Evolutionary conservation across 2,329 filamentous ascomycete genomes (phyloP).

Genomic region (Alternaria tenuissima): DNA sequence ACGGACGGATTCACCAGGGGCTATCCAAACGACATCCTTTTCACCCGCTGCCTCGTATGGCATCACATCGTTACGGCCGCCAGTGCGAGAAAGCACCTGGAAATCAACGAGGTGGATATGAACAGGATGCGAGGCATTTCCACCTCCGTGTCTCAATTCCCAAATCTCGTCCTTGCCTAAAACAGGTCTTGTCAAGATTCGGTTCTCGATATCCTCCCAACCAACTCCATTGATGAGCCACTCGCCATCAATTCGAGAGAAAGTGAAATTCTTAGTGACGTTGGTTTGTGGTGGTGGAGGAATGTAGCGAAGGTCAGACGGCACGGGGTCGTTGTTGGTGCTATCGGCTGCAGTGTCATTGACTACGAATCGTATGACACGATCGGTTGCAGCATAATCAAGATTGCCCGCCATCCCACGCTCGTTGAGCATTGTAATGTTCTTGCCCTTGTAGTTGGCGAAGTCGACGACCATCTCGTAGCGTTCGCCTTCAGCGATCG

Average conservation of each 20-base stretch:
- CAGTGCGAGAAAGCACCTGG: conserved; percentile 60
- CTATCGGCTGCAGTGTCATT: conserved; percentile 37
- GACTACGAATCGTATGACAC: conserved; percentile 56
- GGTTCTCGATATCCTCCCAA: conserved; percentile 44
- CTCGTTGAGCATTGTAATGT: conserved; percentile 57
- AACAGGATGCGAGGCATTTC: conserved; percentile 62
- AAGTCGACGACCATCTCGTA: conserved; percentile 69
- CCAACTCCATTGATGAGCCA: conserved; percentile 49
- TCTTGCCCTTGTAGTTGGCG: conserved; percentile 57
- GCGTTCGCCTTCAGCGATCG: conserved; percentile 64
- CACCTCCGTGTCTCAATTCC: conserved; percentile 57
- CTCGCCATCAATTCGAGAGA: conserved; percentile 36
- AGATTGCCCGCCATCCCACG: conserved; percentile 55
- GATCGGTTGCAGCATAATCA: conserved; percentile 59
- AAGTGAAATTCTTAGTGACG: conserved; percentile 39
- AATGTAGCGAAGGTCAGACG: conserved; percentile 36
- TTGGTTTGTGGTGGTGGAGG: conserved; percentile 30
- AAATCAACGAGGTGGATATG: conserved; percentile 69
- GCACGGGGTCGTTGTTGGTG: conserved; percentile 39
- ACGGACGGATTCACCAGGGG: conserved; percentile 53
- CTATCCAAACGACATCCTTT: conserved; percentile 67
- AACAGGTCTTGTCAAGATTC: conserved; percentile 41
- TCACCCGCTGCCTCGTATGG: conserved; percentile 64
- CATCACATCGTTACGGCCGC: conserved; percentile 53
- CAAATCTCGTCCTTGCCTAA: conserved; percentile 49